Evolutionary conservation across 768 basidiomycete species (phyloP), one percentile per base, ranked within the genome.

Genomic region (Rickenella mellea): DNA sequence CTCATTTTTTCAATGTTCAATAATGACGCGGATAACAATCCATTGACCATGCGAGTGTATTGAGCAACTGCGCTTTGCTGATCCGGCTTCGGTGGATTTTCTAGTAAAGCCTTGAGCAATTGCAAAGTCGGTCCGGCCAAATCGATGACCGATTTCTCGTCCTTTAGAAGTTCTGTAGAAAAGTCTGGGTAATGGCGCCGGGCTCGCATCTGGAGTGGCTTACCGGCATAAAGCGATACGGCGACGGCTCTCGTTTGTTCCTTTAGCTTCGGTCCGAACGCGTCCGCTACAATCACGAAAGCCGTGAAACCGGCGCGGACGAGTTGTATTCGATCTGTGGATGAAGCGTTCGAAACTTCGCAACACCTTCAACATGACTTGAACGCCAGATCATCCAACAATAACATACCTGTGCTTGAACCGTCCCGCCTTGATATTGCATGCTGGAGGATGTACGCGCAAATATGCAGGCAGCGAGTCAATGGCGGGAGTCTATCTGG

Each of bases 1-100:
- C 91, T 76, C 83, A 96, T 91, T 47, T 82, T 86, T 53, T 97
- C 93, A 19, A 97, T 71, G 54, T 94, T 86, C 37, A 81, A 65
- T 26, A 97, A 62, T 54, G 88, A 91, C 0, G 82, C 73, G 0
- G 89, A 93, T n/a, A 97, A 63, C 15, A 96, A 60, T 15, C 87
- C 86, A 54, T 94, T 83, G 0, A 87, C 62, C 12, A 83, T 57
- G 5, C 71, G 71, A 11, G 68, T 69, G 51, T 79, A 88, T 43
- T 70, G 66, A 17, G 74, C 71, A 29, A 61, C 62, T 12, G 61
- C 69, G 35, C 68, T 66, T 14, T 65, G 48, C 17, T 66, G 60
- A 9, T 39, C 40, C 28, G 42, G 19, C 6, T 22, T 36, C 10
- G 33, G 43, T 35, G 59, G 46, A 1, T 61, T 59, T 33, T 80